phyloP scores from a whole-genome alignment of 139 green algal species.

The Pleodorina starrii region DNA sequence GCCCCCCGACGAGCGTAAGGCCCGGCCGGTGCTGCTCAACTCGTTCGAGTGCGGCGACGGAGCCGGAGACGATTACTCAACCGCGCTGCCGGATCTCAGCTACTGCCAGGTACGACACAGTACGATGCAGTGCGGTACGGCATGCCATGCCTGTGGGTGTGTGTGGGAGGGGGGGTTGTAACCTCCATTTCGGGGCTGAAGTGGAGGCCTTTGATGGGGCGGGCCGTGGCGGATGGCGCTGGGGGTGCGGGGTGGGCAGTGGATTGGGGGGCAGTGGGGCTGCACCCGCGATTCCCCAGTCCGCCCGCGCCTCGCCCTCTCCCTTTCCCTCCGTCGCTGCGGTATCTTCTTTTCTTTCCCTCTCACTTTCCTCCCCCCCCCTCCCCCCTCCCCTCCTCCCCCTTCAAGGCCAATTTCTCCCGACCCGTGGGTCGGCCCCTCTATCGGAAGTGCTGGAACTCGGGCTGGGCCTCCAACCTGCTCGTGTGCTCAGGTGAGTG shows the following conservation, averaged over 20 bases:
- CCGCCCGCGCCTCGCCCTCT: too few relatives aligned
- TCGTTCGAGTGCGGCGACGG: background rate
- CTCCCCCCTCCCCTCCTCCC: background rate
- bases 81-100: background rate
- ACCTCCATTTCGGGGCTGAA: too few relatives aligned
- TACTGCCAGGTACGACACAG: background rate
- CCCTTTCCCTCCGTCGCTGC: too few relatives aligned
- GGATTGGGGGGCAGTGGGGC: too few relatives aligned
- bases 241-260: too few relatives aligned
- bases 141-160: too few relatives aligned
- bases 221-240: too few relatives aligned
- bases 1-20: background rate
- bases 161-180: background rate
- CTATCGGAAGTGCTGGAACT: background rate
- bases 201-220: too few relatives aligned
- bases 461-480: background rate
- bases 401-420: too few relatives aligned
- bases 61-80: background rate
- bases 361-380: background rate
- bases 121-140: too few relatives aligned
- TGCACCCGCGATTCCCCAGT: too few relatives aligned
- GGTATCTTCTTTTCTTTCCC: background rate
- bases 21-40: background rate
- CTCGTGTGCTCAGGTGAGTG: conserved; percentile 7
- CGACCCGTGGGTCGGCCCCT: background rate